Conservation (phyloP, 192 early-diverging fungal genomes). For the Chytriomyces hyalinus region DNA sequence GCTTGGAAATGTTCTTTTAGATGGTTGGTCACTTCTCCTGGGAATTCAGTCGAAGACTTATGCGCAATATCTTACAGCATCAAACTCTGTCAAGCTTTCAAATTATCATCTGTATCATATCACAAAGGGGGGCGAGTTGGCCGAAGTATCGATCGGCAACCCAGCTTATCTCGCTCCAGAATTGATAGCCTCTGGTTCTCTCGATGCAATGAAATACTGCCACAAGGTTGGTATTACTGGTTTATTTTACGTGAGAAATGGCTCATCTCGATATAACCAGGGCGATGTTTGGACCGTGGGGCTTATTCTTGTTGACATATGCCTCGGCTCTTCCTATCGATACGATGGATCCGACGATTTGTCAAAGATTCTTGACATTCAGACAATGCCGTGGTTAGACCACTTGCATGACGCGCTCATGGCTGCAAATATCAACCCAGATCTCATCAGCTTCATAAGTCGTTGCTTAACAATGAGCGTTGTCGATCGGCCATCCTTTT, state of each 20-base stretch:
- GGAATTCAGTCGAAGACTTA: not conserved
- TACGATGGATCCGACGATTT: not conserved
- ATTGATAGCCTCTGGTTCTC: not conserved
- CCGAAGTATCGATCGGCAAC: slow-evolving; percentile 13
- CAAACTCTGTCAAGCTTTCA: slow-evolving; percentile 12
- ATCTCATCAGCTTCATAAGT: not conserved
- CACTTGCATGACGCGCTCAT: not conserved
- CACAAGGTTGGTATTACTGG: not conserved
- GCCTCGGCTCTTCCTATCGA: not conserved
- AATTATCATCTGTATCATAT: slow-evolving; percentile 29
- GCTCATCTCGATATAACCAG: not conserved
- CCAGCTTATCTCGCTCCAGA: slow-evolving; percentile 25
- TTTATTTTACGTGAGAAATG: not conserved
- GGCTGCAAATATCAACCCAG: not conserved
- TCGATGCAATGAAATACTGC: not conserved
- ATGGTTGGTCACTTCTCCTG: not conserved
- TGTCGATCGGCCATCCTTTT: not conserved
- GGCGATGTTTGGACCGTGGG: slow-evolving; percentile 29
- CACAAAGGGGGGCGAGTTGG: slow-evolving; percentile 12
- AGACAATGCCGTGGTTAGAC: too few relatives aligned
- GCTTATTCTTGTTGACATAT: slow-evolving; percentile 9
- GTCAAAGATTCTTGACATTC: too few relatives aligned
- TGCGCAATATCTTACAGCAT: not conserved
- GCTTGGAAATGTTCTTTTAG: slow-evolving; percentile 6
- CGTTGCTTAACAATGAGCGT: not conserved